Conservation (phyloP, 352 stramenopile species). For the Plasmopara muralis region DNA sequence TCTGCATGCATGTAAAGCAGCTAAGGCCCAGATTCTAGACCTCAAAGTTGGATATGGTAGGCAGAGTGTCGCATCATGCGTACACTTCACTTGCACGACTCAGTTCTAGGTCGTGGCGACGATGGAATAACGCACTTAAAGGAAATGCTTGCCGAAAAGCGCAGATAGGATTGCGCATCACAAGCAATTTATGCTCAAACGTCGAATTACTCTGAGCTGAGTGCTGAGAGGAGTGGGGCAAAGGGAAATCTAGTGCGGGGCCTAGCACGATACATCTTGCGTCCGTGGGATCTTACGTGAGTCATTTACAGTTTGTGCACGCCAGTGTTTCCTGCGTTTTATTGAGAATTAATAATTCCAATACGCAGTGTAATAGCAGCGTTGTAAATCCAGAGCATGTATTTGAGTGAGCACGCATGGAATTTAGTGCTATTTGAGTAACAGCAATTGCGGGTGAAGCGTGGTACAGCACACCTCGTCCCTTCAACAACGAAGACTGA, state of each 20-base stretch:
- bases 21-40: too few relatives aligned
- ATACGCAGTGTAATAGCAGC: constrained; percentile 3
- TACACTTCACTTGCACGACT: not conserved
- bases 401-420: constrained; percentile 21
- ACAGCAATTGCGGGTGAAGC: constrained; percentile 23
- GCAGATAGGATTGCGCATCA: constrained; percentile 2
- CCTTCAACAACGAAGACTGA: constrained; percentile 10
- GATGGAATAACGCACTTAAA: not conserved
- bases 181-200: not conserved
- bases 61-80: not conserved
- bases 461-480: constrained; percentile 32
- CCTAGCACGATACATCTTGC: not conserved
- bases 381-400: constrained; percentile 17
- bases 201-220: not conserved
- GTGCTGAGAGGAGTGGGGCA: constrained; percentile 6
- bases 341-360: not conserved
- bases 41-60: not conserved
- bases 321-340: not conserved
- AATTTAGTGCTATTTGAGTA: constrained; percentile 33
- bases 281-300: not conserved
- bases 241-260: not conserved
- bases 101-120: not conserved
- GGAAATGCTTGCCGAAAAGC: constrained; percentile 3
- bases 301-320: not conserved
- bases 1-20: too few relatives aligned